These are phyloP conservation scores for Hanseniaspora taiwanica DNA, from an alignment of 805 yeast species.

Conservation along the genomic window DNA sequence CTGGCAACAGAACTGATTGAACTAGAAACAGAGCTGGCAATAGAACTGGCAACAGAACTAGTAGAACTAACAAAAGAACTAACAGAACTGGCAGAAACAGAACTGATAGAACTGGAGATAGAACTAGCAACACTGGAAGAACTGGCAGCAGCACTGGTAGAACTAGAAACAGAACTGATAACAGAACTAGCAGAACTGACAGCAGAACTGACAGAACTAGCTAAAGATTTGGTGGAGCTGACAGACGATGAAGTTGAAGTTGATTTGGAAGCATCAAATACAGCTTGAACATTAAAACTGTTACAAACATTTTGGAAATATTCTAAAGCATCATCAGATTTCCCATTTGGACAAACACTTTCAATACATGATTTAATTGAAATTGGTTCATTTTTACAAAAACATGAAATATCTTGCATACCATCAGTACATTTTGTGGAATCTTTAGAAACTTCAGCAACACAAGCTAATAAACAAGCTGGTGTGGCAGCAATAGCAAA, in stretches of 20 bases:
- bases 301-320: conserved; percentile 44
- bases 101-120: conserved; percentile 12
- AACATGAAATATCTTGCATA: conserved; percentile 52
- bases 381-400: conserved; percentile 45
- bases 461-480: conserved; percentile 86
- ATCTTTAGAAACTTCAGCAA: conserved; percentile 46
- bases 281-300: conserved; percentile 24
- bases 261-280: conserved; percentile 23
- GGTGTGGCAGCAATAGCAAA: conserved; percentile 63
- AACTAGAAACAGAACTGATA: conserved; percentile 17
- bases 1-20: conserved; percentile 9
- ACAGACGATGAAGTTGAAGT: conserved; percentile 24
- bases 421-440: conserved; percentile 39
- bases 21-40: conserved; percentile 7
- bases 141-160: conserved; percentile 15
- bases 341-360: conserved; percentile 53
- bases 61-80: conserved; percentile 30
- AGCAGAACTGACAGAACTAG: conserved; percentile 19
- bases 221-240: conserved; percentile 20
- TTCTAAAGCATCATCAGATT: conserved; percentile 42
- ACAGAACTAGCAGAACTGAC: conserved; percentile 18
- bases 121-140: conserved; percentile 13
- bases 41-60: conserved; percentile 20
- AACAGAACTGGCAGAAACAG: conserved; percentile 12
- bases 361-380: conserved; percentile 51